Percentiles rank a stretch among this genome's conserved stretches.
Evolutionary conservation across 2,329 filamentous ascomycete genomes (phyloP).

Genomic region (Dactylellina cionopaga): DNA sequence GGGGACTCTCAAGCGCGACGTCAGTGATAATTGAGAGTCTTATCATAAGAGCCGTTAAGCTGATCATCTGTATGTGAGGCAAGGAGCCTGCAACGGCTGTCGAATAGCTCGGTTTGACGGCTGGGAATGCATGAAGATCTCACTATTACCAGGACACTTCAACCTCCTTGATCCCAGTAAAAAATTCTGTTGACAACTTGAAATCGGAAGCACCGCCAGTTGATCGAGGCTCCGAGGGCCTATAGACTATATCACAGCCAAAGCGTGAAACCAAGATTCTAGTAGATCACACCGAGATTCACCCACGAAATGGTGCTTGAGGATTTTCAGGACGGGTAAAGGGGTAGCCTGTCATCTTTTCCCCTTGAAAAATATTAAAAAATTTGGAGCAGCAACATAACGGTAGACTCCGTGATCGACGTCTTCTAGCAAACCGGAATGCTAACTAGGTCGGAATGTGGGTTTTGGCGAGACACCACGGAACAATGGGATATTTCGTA

Average conservation of each 20-base stretch:
- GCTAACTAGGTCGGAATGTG: slow-evolving; percentile 8
- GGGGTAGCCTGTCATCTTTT: background rate
- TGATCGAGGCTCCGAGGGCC: slow-evolving; percentile 1
- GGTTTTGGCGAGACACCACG: background rate
- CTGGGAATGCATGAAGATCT: slow-evolving; percentile 1
- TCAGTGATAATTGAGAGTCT: background rate
- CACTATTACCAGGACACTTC: background rate
- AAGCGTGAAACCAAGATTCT: slow-evolving; percentile 10
- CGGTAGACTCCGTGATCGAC: slow-evolving; percentile 27
- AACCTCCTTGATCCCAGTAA: background rate
- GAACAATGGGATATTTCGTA: slow-evolving; percentile 1
- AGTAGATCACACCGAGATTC: background rate
- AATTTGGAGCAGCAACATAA: too few relatives aligned
- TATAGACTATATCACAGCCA: background rate
- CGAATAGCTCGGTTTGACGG: background rate
- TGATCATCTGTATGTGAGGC: slow-evolving; percentile 27
- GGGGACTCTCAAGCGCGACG: background rate
- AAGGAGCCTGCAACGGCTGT: background rate
- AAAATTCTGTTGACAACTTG: too few relatives aligned
- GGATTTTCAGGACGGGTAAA: background rate
- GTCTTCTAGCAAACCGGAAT: background rate
- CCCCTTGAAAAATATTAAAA: too few relatives aligned
- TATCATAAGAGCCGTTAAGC: slow-evolving; percentile 8
- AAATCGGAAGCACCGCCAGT: background rate
- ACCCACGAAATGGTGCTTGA: background rate